A percentile compares a stretch with the other conserved stretches of the same genome.
Conservation (phyloP, 2,329 filamentous ascomycete species). For the Zymoseptoria brevis region DNA sequence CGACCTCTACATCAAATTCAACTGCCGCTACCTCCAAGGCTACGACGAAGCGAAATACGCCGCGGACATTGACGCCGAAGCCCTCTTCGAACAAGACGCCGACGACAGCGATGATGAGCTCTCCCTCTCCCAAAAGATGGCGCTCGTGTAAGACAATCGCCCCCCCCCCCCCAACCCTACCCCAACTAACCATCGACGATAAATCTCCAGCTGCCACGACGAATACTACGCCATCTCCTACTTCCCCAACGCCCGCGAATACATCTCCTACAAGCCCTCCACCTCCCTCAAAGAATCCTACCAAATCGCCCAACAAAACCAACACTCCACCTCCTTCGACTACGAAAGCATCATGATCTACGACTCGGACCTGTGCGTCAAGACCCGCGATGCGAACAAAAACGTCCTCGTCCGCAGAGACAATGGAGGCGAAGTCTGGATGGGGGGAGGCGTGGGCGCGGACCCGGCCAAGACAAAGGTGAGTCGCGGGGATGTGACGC, state of each 20-base stretch:
- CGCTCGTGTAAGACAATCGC: too few relatives aligned
- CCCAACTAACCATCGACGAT: too few relatives aligned
- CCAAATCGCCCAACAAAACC: not conserved
- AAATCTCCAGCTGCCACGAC: not conserved
- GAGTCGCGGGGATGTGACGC: constrained; percentile 1
- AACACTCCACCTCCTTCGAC: constrained; percentile 4
- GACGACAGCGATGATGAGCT: not conserved
- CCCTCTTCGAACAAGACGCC: constrained; percentile 1
- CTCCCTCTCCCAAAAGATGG: not conserved
- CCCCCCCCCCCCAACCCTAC: too few relatives aligned
- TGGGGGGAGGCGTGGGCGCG: constrained; percentile 4
- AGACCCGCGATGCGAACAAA: not conserved
- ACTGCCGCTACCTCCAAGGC: constrained; percentile 4
- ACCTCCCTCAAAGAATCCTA: not conserved
- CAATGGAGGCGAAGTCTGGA: not conserved
- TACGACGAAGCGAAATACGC: constrained; percentile 2
- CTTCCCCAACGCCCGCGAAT: constrained; percentile 5
- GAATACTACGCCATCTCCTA: constrained; percentile 1
- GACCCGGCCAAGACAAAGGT: not conserved
- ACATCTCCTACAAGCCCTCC: not conserved
- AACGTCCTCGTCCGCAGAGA: constrained; percentile 1
- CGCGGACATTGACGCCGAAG: constrained; percentile 1
- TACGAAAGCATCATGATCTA: constrained; percentile 12
- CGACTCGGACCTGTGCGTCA: not conserved
- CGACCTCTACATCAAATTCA: constrained; percentile 7